Evolutionary conservation across 169 alveolate species (phyloP).

Genomic region (Plasmodium adleri): DNA sequence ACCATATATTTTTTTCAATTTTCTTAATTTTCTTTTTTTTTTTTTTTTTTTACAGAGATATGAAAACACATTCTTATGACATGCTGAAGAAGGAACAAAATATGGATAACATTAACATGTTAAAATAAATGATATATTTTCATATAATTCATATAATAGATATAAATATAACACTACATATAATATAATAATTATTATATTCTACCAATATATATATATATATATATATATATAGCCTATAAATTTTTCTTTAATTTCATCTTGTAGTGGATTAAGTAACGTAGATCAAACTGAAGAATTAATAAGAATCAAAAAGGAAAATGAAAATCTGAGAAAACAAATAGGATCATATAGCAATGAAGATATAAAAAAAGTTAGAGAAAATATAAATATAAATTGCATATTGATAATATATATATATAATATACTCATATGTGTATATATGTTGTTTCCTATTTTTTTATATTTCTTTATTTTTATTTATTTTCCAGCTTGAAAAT

Average conservation of each 20-base stretch:
- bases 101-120: conserved; percentile 58
- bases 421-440: not conserved
- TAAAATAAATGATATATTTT: conserved; percentile 15
- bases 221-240: conserved; percentile 10
- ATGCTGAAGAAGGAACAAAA: conserved; percentile 55
- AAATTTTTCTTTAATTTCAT: conserved; percentile 2
- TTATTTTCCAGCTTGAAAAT: conserved; percentile 42
- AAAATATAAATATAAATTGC: not conserved
- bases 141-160: not conserved
- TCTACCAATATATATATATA: not conserved
- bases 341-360: conserved; percentile 20
- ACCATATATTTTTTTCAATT: too few relatives aligned
- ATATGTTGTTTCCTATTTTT: not conserved
- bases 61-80: conserved; percentile 47
- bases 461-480: not conserved
- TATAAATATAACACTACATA: not conserved
- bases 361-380: conserved; percentile 42
- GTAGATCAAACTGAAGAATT: conserved; percentile 76
- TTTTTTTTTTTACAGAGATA: conserved; percentile 40
- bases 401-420: not conserved
- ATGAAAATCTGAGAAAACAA: conserved; percentile 58
- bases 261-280: conserved; percentile 48
- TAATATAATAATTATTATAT: not conserved
- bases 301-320: conserved; percentile 72
- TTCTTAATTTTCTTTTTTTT: conserved; percentile 1